A percentile compares a stretch with the other conserved stretches of the same genome.
Conservation (phyloP, 768 basidiomycete genomes). For the Tulasnella sp. region DNA sequence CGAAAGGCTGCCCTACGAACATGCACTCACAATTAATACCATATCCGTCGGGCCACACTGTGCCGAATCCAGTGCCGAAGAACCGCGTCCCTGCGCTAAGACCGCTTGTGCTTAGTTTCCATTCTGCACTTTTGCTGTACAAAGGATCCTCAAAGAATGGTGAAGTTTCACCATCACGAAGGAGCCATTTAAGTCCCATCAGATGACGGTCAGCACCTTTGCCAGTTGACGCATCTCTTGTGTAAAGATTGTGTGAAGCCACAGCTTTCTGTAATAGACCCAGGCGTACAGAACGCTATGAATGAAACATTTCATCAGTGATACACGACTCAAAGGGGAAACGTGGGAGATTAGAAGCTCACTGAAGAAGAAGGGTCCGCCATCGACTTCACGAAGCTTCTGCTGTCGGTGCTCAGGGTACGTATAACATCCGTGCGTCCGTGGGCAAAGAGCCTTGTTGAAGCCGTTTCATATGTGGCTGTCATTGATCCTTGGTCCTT, state of each 20-base stretch:
- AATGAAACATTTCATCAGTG: not conserved
- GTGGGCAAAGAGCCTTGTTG: conserved; percentile 73
- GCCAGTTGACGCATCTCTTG: conserved; percentile 66
- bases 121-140: conserved; percentile 60
- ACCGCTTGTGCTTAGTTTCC: conserved; percentile 85
- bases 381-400: conserved; percentile 69
- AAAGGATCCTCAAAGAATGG: conserved; percentile 64
- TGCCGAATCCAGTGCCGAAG: conserved; percentile 83
- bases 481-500: conserved; percentile 61
- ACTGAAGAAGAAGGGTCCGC: conserved; percentile 39
- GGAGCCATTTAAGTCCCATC: conserved; percentile 63
- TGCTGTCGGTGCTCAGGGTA: conserved; percentile 55
- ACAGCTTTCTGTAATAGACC: conserved; percentile 53
- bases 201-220: conserved; percentile 83
- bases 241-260: conserved; percentile 53
- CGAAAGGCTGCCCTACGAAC: not conserved
- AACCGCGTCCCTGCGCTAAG: conserved; percentile 76
- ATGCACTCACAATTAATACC: conserved; percentile 77
- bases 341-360: not conserved
- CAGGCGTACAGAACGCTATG: conserved; percentile 24
- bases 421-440: conserved; percentile 88
- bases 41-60: conserved; percentile 73
- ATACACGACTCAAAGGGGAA: not conserved
- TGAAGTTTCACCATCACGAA: conserved; percentile 43
- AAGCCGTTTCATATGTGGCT: conserved; percentile 85